Conservation (phyloP, 169 alveolate genomes). For the Eimeria brunetti region DNA sequence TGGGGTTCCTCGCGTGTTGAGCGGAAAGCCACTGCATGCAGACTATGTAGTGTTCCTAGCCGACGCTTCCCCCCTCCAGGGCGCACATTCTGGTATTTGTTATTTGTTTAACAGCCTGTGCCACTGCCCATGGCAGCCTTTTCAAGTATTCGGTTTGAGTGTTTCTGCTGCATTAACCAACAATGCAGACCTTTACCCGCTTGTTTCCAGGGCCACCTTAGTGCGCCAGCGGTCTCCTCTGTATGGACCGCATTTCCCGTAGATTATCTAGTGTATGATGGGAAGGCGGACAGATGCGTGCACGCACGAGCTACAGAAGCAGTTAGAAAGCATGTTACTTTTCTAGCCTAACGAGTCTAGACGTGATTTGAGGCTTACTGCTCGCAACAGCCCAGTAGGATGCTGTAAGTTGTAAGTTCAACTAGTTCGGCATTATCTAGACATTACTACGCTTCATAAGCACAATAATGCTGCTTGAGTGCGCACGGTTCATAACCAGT, state of each 20-base stretch:
- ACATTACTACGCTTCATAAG: background rate
- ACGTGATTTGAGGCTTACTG: background rate
- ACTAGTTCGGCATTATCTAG: background rate
- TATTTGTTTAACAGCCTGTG: background rate
- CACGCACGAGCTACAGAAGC: background rate
- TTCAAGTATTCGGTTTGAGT: background rate
- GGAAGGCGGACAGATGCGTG: background rate
- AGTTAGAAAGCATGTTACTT: background rate
- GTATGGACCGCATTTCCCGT: slow-evolving; percentile 12
- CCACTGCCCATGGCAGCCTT: background rate
- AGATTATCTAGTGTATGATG: background rate
- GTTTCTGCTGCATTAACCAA: background rate
- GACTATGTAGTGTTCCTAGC: background rate
- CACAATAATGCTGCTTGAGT: background rate
- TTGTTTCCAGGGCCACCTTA: background rate
- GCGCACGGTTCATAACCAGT: background rate
- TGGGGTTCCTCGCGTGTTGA: background rate
- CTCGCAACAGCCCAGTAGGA: background rate
- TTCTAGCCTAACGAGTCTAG: background rate
- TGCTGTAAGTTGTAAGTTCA: background rate
- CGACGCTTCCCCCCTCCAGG: background rate
- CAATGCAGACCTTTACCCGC: background rate
- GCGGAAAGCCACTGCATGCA: background rate
- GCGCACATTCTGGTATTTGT: background rate
- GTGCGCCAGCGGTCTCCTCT: background rate